Evolutionary conservation across 495 filamentous ascomycete species (phyloP).

Genomic region (Xylaria curta): DNA sequence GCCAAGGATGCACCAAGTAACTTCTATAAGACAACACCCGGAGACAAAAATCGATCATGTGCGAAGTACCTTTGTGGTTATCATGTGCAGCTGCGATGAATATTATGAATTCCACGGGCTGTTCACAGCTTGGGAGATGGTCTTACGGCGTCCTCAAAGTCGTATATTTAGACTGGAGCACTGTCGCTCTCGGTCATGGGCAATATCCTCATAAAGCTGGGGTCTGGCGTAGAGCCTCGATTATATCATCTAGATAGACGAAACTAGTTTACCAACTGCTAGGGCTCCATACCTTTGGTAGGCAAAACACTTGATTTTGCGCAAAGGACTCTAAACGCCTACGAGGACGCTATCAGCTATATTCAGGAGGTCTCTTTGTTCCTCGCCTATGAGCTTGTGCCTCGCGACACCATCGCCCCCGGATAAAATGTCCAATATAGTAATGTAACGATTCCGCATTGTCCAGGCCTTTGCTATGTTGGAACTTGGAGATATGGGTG

Average conservation of each 20-base stretch:
- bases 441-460: not conserved
- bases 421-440: not conserved
- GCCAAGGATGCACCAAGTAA: not conserved
- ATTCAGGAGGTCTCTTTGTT: no score
- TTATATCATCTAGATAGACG: not conserved
- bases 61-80: not conserved
- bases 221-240: not conserved
- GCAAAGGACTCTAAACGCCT: no score
- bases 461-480: not conserved
- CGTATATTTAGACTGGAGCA: not conserved
- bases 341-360: no score
- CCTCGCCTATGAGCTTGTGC: no score
- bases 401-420: not conserved
- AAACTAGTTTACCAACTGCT: not conserved
- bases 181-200: no score
- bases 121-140: not conserved
- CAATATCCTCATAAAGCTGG: no score
- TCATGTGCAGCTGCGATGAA: not conserved
- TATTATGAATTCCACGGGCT: not conserved
- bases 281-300: no score
- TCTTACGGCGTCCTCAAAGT: not conserved
- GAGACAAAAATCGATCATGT: not conserved
- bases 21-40: not conserved
- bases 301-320: no score
- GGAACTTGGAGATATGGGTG: not conserved